Percentiles rank a stretch among this genome's conserved stretches.
Conservation (phyloP, 2,329 filamentous ascomycete species). For the Eurotiales sp. region DNA sequence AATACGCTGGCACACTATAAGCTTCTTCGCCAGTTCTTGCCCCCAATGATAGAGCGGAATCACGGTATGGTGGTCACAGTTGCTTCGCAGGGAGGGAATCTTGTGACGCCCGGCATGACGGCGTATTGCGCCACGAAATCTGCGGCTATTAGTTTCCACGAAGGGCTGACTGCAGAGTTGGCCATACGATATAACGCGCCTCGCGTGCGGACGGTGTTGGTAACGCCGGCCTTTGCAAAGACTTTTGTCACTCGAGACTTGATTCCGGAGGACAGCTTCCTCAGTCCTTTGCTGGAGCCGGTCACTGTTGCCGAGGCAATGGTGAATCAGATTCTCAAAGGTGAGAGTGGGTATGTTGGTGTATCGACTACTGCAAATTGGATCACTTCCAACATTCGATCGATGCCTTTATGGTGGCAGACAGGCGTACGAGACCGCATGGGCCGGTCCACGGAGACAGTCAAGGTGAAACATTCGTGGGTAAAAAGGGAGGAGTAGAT, state of each 20-base stretch:
- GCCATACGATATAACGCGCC: conserved; percentile 25
- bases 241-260: conserved; percentile 40
- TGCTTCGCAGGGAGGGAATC: conserved; percentile 48
- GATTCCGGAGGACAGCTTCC: conserved; percentile 47
- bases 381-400: conserved; percentile 39
- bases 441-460: conserved; percentile 20
- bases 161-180: conserved; percentile 36
- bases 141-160: conserved; percentile 48
- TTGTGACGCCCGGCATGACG: conserved; percentile 42
- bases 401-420: conserved; percentile 62
- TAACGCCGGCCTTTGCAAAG: conserved; percentile 10
- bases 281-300: conserved; percentile 54
- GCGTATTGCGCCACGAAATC: conserved; percentile 50
- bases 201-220: conserved; percentile 26
- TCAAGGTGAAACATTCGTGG: conserved; percentile 17
- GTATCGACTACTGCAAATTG: conserved; percentile 50
- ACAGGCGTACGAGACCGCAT: conserved; percentile 45
- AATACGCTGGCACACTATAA: conserved; percentile 48
- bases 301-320: conserved; percentile 64
- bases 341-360: conserved; percentile 55
- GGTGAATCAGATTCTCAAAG: conserved; percentile 57
- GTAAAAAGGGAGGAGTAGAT: conserved; percentile 9
- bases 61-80: conserved; percentile 55
- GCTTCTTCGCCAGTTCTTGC: conserved; percentile 46
- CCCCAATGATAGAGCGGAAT: conserved; percentile 43